Base-by-base conservation (phyloP, 2,329 filamentous ascomycete genomes). In the Ophiobolus disseminans region DNA sequence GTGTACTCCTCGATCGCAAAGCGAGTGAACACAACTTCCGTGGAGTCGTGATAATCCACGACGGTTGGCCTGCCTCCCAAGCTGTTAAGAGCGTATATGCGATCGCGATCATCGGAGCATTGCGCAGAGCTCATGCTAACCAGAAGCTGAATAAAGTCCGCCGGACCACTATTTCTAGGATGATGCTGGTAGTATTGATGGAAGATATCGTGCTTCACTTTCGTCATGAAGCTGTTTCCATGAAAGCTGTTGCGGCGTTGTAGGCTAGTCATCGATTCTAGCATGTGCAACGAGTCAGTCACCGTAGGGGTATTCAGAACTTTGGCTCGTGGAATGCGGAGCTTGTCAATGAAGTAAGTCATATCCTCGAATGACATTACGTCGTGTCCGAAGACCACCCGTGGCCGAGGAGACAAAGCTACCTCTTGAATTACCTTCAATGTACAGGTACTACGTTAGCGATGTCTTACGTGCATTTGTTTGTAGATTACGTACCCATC, bases 381-480 rank as follows among this genome's bases (percentile, higher is more conserved):
- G 16, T 43, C 40, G 21, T 35, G 23, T 22, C 40, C 40, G 14
- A 35, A 43, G 3, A 43, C 32, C 3, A 43, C 20, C 3, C 40
- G 40, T 13, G 40, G 40, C 2, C 40, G 30, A 1, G 21, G 22
- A 4, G 40, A 35, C 10, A 43, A 36, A 23, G 40, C 40, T 11
- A 36, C 40, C 31, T 43, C 40, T 36, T 43, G 40, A 23, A 43
- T 36, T 11, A 43, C n/a, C n/a, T n/a, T n/a, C n/a, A n/a, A n/a
- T n/a, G n/a, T n/a, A n/a, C n/a, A n/a, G n/a, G n/a, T n/a, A n/a
- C n/a, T n/a, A n/a, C n/a, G n/a, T n/a, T n/a, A n/a, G n/a, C n/a
- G n/a, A n/a, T n/a, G n/a, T n/a, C n/a, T n/a, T n/a, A n/a, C n/a
- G n/a, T n/a, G n/a, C n/a, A n/a, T n/a, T n/a, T n/a, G n/a, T n/a